Evolutionary conservation across 257 asterid species (phyloP), one percentile per base, ranked within the genome.

Genomic region (Osmanthus fragrans): DNA sequence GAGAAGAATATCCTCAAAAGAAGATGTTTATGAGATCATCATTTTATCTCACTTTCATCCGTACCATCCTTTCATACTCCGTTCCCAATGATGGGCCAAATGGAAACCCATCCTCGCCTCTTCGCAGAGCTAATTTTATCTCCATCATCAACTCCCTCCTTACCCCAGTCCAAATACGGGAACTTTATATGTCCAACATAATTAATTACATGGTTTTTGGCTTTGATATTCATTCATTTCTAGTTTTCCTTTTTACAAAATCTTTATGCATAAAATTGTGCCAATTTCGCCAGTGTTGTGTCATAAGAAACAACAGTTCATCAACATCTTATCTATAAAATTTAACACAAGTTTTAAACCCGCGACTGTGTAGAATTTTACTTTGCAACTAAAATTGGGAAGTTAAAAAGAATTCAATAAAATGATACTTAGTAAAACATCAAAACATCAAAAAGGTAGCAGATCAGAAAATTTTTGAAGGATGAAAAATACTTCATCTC

Each of bases 131-230:
- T 76, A 82, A 40, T 79, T 81, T 87, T 76, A 82, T 82, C 79
- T 86, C 92, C 77, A 85, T 75, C 88, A 76, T 85, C 49, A 91
- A 63, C 79, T 90, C 96, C 70, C 81, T 78, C 82, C 92, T 84
- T 63, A 89, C 95, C 79, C 89, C 96, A 67, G 83, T 90, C 94
- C 33, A 90, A 7, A 15, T 42, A 68, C 32, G 13, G n/a, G 34
- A 45, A 67, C 4, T 29, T 45, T 40, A 56, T 70, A 3, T 54
- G 18, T 82, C 70, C 65, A 29, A 42, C 12, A 58, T 15, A 33
- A 71, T 25, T 77, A 18, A n/a, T n/a, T n/a, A n/a, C 18, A 47
- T 45, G 2, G 56, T 32, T 45, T 37, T 34, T 68, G 54, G 30
- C 21, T 39, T 32, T 58, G 19, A 40, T 29, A 74, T 34, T 0